Base-by-base conservation (phyloP, 768 basidiomycete species). In the Lyophyllum decastes region DNA sequence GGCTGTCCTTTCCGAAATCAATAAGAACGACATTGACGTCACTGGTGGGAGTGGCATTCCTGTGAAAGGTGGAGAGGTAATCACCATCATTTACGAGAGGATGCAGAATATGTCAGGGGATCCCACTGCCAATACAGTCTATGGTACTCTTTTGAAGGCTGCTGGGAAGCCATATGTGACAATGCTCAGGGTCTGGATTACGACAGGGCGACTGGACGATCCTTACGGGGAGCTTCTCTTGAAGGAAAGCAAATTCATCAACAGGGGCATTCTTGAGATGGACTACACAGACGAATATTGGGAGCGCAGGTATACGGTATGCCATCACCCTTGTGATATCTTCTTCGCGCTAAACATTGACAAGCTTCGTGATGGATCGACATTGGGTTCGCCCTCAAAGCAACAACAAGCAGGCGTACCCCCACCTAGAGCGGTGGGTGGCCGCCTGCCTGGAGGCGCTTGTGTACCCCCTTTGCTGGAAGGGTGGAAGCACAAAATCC, bases 261-360 rank as follows among this genome's bases (percentile, higher is more conserved):
- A 94, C 66, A 84, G 92, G 50, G 92, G 92, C 4, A 91, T 90
- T 40, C 75, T 98, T 63, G 95, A 97, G 65, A 82, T 90, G 76
- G 97, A 98, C 72, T 98, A 96, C 72, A 95, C 92, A 16, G 97
- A 99, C 70, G 96, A 98, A 65, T 98, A 99, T 72, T 99, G 97
- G 97, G 97, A 98, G 67, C 76, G 92, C 58, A 79, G 96, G 59
- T 99, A 98, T 74, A 98, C 94, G 41, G 93, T 97, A 49, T 72
- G 44, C 25, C 40, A 40, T 47, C 46, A 10, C n/a, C 47, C 21
- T 24, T 55, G 49, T 25, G 3, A 47, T 14, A 21, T 56, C 38
- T 35, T 41, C 21, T 48, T 19, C 59, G 21, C 54, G 58, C 57
- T 62, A 41, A 51, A 33, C 2, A 24, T 45, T 24, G 24, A n/a